Evolutionary conservation across 805 yeast genomes (phyloP).

Genomic region (Starmerella roubikii): DNA sequence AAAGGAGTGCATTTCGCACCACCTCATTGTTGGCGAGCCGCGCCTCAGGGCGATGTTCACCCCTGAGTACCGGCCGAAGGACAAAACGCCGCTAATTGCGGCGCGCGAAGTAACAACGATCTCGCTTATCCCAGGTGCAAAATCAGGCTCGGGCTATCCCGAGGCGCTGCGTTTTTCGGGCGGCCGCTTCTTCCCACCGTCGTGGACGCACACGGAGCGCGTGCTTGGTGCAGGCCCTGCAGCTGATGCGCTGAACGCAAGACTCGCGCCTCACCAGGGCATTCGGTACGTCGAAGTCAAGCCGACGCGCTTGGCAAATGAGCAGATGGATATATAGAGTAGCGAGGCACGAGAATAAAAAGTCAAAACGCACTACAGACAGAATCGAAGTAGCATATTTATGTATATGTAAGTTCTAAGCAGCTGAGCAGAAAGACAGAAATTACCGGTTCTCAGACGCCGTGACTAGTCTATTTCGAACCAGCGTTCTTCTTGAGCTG

Average conservation of each 20-base stretch:
- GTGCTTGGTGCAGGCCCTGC: conserved; percentile 41
- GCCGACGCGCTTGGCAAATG: conserved; percentile 6
- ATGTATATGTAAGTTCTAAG: conserved; percentile 2
- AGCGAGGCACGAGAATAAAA: neutral
- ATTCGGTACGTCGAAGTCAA: conserved; percentile 25
- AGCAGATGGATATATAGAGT: neutral
- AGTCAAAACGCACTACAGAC: neutral
- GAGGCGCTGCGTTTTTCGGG: conserved; percentile 74
- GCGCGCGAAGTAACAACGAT: conserved; percentile 76
- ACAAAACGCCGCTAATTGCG: conserved; percentile 44
- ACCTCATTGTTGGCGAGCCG: conserved; percentile 60
- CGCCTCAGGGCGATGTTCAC: conserved; percentile 58
- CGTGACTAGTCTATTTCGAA: too few species aligned
- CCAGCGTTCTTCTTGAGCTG: conserved; percentile 21
- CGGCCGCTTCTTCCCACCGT: conserved; percentile 50
- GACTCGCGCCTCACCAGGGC: conserved; percentile 21
- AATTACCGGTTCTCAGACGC: too few species aligned
- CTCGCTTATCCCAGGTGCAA: conserved; percentile 35
- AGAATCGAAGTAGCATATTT: neutral
- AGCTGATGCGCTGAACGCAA: conserved; percentile 21
- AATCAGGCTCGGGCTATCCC: conserved; percentile 28
- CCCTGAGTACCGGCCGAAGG: conserved; percentile 38
- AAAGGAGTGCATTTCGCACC: conserved; percentile 66
- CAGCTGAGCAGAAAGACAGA: too few species aligned
- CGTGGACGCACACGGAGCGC: conserved; percentile 78